Percentiles rank a stretch among this genome's conserved stretches.
These are phyloP conservation scores for Trichophyton rubrum DNA, from an alignment of 2,329 filamentous ascomycete species.

Conservation along the genomic window DNA sequence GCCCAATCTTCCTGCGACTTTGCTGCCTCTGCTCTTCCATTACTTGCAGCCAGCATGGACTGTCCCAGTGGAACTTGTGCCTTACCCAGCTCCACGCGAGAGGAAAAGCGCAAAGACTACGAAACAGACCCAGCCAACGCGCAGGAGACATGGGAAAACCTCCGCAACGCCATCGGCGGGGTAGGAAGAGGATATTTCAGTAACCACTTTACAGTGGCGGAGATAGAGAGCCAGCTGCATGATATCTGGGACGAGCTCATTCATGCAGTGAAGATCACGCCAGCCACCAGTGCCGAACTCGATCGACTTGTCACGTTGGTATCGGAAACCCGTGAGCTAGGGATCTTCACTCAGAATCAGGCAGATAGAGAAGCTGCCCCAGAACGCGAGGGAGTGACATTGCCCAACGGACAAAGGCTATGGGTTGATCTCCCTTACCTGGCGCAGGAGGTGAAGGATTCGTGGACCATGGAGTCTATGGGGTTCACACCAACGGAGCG, in stretches of 20 bases:
- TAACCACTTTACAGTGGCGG: background rate
- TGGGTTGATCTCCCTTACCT: background rate
- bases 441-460: background rate
- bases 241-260: slow-evolving; percentile 1
- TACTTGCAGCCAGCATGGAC: background rate
- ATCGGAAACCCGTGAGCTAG: background rate
- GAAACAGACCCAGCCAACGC: background rate
- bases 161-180: background rate
- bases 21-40: background rate
- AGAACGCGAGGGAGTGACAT: background rate
- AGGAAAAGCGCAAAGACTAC: background rate
- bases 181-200: background rate
- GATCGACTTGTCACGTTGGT: background rate
- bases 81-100: background rate
- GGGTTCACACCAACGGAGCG: background rate
- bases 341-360: background rate
- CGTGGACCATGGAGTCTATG: background rate
- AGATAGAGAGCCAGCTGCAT: background rate
- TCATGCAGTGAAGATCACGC: background rate
- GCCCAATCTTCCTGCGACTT: background rate
- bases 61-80: background rate
- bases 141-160: background rate
- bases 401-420: background rate
- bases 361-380: background rate
- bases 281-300: background rate